A percentile compares a stretch with the other conserved stretches of the same genome.
Conservation (phyloP, 2,329 filamentous ascomycete genomes). For the Setomelanomma holmii region DNA sequence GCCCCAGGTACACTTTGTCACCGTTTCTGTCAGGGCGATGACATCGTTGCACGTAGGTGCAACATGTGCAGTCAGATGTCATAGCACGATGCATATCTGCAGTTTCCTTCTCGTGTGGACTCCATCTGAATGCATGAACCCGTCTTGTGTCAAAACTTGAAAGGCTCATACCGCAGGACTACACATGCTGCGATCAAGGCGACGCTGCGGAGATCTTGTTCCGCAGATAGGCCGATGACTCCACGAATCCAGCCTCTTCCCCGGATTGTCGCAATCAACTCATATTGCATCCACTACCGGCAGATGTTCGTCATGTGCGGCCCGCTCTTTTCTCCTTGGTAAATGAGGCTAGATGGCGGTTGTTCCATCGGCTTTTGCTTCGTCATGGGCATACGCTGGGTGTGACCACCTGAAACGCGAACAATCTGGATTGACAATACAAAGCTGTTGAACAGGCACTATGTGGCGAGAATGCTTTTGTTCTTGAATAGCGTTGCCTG, state of each 20-base stretch:
- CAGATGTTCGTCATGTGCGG: constrained; percentile 14
- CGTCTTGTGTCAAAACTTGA: not conserved
- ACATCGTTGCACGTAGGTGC: not conserved
- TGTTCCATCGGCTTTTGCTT: constrained; percentile 1
- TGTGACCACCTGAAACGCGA: constrained; percentile 18
- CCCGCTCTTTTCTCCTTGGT: constrained; percentile 7
- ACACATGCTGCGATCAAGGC: not conserved
- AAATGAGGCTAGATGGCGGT: constrained; percentile 16
- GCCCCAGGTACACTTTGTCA: too few relatives aligned
- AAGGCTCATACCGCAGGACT: not conserved
- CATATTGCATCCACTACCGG: constrained; percentile 11
- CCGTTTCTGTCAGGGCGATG: too few relatives aligned
- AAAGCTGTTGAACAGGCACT: constrained; percentile 2
- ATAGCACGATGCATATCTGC: not conserved
- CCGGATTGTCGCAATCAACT: constrained; percentile 5
- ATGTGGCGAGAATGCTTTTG: constrained; percentile 3
- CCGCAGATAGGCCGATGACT: constrained; percentile 2
- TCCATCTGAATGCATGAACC: not conserved
- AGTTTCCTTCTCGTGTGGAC: not conserved
- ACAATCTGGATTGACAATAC: constrained; percentile 6
- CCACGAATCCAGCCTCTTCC: constrained; percentile 3
- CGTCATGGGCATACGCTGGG: constrained; percentile 1
- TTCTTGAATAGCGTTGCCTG: constrained; percentile 17
- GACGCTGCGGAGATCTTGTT: not conserved
- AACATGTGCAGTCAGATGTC: not conserved